A percentile compares a stretch with the other conserved stretches of the same genome.
Conservation (phyloP, 2,329 filamentous ascomycete species). For the Penicillium verrucosum region DNA sequence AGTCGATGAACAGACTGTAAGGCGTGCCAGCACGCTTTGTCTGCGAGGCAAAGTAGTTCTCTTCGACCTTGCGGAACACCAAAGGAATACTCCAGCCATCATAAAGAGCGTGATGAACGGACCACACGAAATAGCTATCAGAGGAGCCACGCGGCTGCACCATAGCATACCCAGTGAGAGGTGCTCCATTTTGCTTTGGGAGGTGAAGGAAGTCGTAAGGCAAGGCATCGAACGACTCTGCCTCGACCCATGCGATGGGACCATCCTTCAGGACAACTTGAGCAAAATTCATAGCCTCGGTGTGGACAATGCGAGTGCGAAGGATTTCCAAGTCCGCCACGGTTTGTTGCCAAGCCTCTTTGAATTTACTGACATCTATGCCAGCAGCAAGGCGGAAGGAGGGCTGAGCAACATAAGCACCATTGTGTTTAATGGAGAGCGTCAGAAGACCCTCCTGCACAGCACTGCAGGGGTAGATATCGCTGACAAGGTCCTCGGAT, state of each 20-base stretch:
- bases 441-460: slow-evolving; percentile 48
- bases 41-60: slow-evolving; percentile 29
- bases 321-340: slow-evolving; percentile 48
- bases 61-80: slow-evolving; percentile 37
- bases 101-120: slow-evolving; percentile 53
- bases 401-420: slow-evolving; percentile 50
- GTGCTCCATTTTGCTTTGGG: slow-evolving; percentile 35
- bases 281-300: slow-evolving; percentile 35
- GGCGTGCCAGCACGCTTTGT: slow-evolving; percentile 15
- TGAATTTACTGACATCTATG: slow-evolving; percentile 45
- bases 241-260: slow-evolving; percentile 35
- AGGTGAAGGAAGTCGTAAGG: slow-evolving; percentile 25
- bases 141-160: slow-evolving; percentile 26
- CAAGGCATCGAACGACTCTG: slow-evolving; percentile 27
- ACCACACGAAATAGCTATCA: slow-evolving; percentile 46
- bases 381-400: slow-evolving; percentile 39
- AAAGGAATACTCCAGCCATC: slow-evolving; percentile 48
- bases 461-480: slow-evolving; percentile 46
- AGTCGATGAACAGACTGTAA: slow-evolving; percentile 33
- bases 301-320: slow-evolving; percentile 48
- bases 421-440: slow-evolving; percentile 47
- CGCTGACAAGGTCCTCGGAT: slow-evolving; percentile 28
- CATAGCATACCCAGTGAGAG: slow-evolving; percentile 37
- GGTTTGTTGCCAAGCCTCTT: slow-evolving; percentile 46
- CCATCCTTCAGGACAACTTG: slow-evolving; percentile 42